Base-by-base conservation (phyloP, 305 asterid species). In the Solanum hybrid region DNA sequence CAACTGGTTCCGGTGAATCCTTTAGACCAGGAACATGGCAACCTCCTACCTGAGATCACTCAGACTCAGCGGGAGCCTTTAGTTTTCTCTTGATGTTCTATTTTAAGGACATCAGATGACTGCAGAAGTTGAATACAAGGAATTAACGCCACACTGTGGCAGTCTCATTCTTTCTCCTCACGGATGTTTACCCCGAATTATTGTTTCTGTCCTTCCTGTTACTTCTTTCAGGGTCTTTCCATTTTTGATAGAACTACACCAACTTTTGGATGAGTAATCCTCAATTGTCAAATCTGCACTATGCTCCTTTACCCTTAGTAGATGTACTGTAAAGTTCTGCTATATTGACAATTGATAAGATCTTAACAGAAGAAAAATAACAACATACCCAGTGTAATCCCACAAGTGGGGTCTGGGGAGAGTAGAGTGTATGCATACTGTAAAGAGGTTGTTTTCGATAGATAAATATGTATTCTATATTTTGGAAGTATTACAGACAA, bases 1-100 rank as follows among this genome's bases (percentile, higher is more conserved):
- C 99, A 45, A 93, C 94, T 0, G 99, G 99, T 88, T 94, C 98
- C 6, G 99, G 99, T 22, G 94, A 88, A 91, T 95, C 99, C 78
- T 96, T 94, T 92, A 95, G 92, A 93, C 98, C 99, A 4, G 99
- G 99, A 93, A 93, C 97, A 76, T 97, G 99, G 99, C 98, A 95
- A 91, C 98, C 98, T 51, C 98, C 98, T 45, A 89, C 94, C 36
- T 95, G 94, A 96, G 79, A 72, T 39, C 93, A 93, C 95, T 79
- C 61, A 79, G 22, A 38, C 5, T 65, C 26, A 0, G 14, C 0
- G 36, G 72, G 1, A 29, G 10, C 88, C 6, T 57, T 2, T 57
- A 22, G 22, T 51, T 85, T 51, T 57, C 76, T 85, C 26, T 51
- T 31, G n/a, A 85, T 20, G 77, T 85, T 85, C 31, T 11, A 3